Evolutionary conservation across 768 basidiomycete species (phyloP), one percentile per base, ranked within the genome.

Genomic region (Amanita phalloides): DNA sequence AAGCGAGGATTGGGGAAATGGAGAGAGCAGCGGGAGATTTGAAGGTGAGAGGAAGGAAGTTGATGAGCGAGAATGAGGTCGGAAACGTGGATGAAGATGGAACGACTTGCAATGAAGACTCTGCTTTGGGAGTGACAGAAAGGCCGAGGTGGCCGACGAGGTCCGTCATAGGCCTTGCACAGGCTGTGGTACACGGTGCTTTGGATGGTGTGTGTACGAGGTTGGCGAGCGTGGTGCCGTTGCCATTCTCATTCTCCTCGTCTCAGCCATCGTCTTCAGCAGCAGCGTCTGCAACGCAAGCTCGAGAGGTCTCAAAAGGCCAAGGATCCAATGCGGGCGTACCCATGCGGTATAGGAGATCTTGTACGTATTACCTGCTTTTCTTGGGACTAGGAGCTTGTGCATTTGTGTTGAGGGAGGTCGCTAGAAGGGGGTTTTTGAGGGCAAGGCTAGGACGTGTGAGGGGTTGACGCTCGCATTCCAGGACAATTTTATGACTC

Each of bases 381-480:
- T 39, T 51, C 14, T 51, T 44, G 28, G 50, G 50, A 13, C 35
- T 51, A 42, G 50, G 50, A 2, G 43, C 50, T 13, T 51, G 50
- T 51, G 50, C 50, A 17, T 51, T 51, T 25, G 2, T 45, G 39
- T 35, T 51, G 50, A 43, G 42, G 39, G 50, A 14, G 30, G 42
- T 51, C 2, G 42, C 35, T 6, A 45, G 41, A 23, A 45, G 50
- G 23, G 41, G 32, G 42, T 6, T 28, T 1, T 9, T 49, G 39
- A 37, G 39, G n/a, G 48, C 14, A 20, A 41, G 37, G 25, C 30
- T 32, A 10, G 41, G 33, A 10, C 10, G 10, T 3, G 10, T 10
- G 32, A 32, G 32, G 6, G 7, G 32, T 10, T 11, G 10, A 11
- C 6, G 11, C 30, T 32, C 11, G 5, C 33, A 33, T 33, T 11